Base-by-base conservation (phyloP, 768 basidiomycete genomes). In the Serendipita sp. region DNA sequence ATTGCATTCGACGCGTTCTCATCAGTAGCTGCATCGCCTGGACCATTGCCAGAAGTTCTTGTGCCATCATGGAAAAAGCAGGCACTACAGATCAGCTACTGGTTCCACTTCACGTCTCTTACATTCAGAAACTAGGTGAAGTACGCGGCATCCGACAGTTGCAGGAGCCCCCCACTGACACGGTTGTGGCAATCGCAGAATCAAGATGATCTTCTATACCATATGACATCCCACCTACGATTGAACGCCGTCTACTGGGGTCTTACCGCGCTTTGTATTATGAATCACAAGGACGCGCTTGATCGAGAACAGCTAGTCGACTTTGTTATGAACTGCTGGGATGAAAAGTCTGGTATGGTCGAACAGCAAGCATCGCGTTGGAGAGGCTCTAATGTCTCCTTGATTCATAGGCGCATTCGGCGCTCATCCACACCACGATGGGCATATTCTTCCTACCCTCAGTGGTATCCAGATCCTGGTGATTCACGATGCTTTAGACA, bases 161-260 rank as follows among this genome's bases (percentile, higher is more conserved):
- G 31, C 13, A 43, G 20, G 3, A 42, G 9, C 42, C 44, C 22
- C n/a, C n/a, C 41, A 14, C 31, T 48, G 42, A 3, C 43, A 31
- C 22, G 20, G 17, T 34, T 53, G 43, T n/a, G 20, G 28, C 3
- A 9, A 17, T 53, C 24, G n/a, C 63, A 74, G 88, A 85, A 77
- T 73, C 85, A 86, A 63, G 83, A 90, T 75, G 90, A 92, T 66
- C 78, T 96, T 17, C 78, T 81, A 1, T 95, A 95, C 74, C 90
- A 95, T 71, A 78, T 95, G 20, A 94, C 94, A 0, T 78, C 92
- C 13, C 96, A 99, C 72, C 80, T 98, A 4, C 88, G 95, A 4
- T 77, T 99, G 73, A 98, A 97, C 72, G 95, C 93, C 1, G 78
- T 98, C 5, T 99, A 96, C 72, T 99, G 96, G 96, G 96, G 92